phyloP scores from a whole-genome alignment of 176 grass and related monocot genomes.

The Canna indica region DNA sequence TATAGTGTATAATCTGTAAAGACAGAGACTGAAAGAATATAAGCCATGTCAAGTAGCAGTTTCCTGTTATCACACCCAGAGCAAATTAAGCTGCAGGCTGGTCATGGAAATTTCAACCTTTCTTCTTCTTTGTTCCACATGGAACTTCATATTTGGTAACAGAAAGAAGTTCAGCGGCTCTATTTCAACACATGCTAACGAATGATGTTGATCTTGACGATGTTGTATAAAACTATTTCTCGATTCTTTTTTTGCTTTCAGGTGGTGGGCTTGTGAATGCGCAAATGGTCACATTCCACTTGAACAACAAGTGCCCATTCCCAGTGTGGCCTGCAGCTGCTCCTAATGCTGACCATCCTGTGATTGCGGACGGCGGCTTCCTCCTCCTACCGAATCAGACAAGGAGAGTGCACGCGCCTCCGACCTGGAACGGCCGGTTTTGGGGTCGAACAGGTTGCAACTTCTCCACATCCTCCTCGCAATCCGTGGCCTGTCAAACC shows the following conservation, averaged over 20 bases:
- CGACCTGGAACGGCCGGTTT: slow-evolving; percentile 72
- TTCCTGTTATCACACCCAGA: not conserved
- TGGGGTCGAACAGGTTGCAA: slow-evolving; percentile 73
- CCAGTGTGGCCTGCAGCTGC: slow-evolving; percentile 70
- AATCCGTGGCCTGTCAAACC: slow-evolving; percentile 31
- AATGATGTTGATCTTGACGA: not conserved
- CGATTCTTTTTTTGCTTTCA: not conserved
- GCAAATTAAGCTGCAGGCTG: not conserved
- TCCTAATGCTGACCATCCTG: slow-evolving; percentile 55
- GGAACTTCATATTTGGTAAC: not conserved
- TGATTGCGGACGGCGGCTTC: slow-evolving; percentile 64
- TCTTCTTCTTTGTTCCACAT: not conserved
- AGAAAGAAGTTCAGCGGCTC: too few relatives aligned
- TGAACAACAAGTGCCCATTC: slow-evolving; percentile 67
- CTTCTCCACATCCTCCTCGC: slow-evolving; percentile 10
- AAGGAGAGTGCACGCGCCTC: slow-evolving; percentile 39
- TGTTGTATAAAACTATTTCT: not conserved
- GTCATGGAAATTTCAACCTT: not conserved
- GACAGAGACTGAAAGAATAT: too few relatives aligned
- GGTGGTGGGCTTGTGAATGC: not conserved
- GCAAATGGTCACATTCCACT: slow-evolving; percentile 35
- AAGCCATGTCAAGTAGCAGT: not conserved
- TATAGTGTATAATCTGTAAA: too few relatives aligned
- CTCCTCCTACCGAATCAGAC: slow-evolving; percentile 38
- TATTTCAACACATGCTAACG: too few relatives aligned